phyloP scores from a whole-genome alignment of 768 basidiomycete species.

The Rickenella mellea region DNA sequence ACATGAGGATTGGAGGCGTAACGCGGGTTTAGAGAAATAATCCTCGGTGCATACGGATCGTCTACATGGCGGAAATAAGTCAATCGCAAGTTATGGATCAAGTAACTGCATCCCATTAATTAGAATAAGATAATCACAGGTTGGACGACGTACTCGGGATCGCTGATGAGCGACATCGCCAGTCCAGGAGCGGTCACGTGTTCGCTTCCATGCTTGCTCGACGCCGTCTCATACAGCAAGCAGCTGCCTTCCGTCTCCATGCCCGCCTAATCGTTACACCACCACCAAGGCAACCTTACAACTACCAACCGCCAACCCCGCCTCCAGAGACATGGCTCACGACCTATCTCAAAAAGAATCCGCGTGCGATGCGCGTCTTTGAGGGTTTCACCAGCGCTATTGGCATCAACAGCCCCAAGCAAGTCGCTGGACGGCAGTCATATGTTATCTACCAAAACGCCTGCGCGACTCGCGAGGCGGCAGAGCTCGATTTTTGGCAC shows the following conservation, averaged over 20 bases:
- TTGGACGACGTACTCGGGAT: constrained; percentile 39
- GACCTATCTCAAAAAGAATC: background rate
- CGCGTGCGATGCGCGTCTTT: background rate
- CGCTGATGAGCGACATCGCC: constrained; percentile 53
- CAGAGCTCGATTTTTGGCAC: constrained; percentile 55
- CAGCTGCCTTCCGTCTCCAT: too few relatives aligned
- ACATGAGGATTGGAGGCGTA: constrained; percentile 81
- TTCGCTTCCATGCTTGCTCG: too few relatives aligned
- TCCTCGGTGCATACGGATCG: constrained; percentile 73
- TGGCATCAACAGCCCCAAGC: constrained; percentile 36
- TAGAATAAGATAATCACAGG: background rate
- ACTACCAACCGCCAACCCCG: background rate
- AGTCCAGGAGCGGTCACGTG: too few relatives aligned
- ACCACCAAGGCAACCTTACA: background rate
- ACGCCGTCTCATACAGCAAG: too few relatives aligned
- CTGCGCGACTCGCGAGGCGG: constrained; percentile 47
- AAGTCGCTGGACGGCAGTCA: constrained; percentile 51
- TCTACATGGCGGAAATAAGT: constrained; percentile 84
- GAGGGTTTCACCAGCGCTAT: background rate
- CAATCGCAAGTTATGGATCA: constrained; percentile 79
- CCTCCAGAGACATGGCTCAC: background rate
- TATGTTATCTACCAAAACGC: constrained; percentile 48
- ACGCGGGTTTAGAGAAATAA: constrained; percentile 71
- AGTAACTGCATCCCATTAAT: constrained; percentile 31
- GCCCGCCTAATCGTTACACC: too few relatives aligned